Evolutionary conservation across 495 filamentous ascomycete genomes (phyloP).

Genomic region (Aspergillus mulundensis): DNA sequence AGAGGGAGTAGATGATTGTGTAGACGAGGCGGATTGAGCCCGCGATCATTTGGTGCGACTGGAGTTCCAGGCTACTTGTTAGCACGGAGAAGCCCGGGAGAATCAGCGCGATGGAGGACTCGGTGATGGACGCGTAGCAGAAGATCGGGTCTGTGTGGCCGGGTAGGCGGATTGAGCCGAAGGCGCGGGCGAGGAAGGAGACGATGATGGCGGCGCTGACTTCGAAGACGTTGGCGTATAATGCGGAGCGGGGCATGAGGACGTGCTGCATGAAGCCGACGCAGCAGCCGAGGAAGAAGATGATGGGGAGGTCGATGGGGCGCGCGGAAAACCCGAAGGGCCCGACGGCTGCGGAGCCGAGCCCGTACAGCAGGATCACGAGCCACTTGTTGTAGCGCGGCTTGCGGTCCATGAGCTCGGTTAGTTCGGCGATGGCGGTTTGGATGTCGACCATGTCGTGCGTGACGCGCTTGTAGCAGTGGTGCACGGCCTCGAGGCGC

Average conservation of each 20-base stretch:
- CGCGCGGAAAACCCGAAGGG: slow-evolving; percentile 87
- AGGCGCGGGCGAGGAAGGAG: slow-evolving; percentile 79
- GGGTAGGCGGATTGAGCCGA: slow-evolving; percentile 54
- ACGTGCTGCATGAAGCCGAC: slow-evolving; percentile 81
- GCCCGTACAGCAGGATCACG: slow-evolving; percentile 71
- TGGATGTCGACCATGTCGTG: slow-evolving; percentile 83
- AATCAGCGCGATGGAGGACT: slow-evolving; percentile 88
- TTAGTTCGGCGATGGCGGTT: slow-evolving; percentile 69
- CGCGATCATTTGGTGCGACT: slow-evolving; percentile 80
- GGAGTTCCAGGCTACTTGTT: slow-evolving; percentile 79
- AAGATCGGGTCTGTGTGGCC: slow-evolving; percentile 40
- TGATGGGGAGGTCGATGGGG: slow-evolving; percentile 81
- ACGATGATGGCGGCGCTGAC: slow-evolving; percentile 80
- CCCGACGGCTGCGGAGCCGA: slow-evolving; percentile 71
- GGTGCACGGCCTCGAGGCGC: slow-evolving; percentile 79
- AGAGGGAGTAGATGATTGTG: slow-evolving; percentile 89
- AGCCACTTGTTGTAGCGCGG: slow-evolving; percentile 69
- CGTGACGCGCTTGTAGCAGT: slow-evolving; percentile 89
- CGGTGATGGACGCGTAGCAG: slow-evolving; percentile 88
- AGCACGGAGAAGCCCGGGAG: slow-evolving; percentile 85
- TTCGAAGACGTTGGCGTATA: slow-evolving; percentile 84
- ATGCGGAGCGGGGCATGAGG: slow-evolving; percentile 70
- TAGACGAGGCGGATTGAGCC: slow-evolving; percentile 95
- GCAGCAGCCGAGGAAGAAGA: slow-evolving; percentile 76
- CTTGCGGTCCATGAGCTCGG: slow-evolving; percentile 61